Evolutionary conservation across 768 basidiomycete species (phyloP).

Genomic region (Leccinum ochraceum): DNA sequence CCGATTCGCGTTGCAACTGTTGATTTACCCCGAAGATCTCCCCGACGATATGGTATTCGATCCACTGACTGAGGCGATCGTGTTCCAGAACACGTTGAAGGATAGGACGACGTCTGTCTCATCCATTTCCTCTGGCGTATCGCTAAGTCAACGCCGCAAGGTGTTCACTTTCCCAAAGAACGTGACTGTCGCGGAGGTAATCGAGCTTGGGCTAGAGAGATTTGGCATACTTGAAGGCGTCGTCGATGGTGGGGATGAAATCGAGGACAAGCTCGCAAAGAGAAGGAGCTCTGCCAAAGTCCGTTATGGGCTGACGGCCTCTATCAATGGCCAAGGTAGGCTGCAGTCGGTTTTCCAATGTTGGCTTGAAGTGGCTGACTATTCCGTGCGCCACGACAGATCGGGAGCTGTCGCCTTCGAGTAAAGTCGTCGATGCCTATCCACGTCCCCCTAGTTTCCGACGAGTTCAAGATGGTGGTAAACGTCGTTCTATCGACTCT

Average conservation of each 20-base stretch:
- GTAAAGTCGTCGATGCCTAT: too few species aligned
- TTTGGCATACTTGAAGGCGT: slow-evolving; percentile 96
- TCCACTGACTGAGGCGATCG: slow-evolving; percentile 87
- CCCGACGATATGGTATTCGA: slow-evolving; percentile 97
- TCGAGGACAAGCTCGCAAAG: slow-evolving; percentile 90
- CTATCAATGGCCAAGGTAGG: too few species aligned
- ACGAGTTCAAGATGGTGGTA: too few species aligned
- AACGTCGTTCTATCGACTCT: too few species aligned
- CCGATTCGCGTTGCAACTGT: slow-evolving; percentile 82
- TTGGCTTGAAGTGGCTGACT: too few species aligned
- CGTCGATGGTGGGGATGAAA: slow-evolving; percentile 96
- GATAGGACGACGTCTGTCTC: slow-evolving; percentile 48
- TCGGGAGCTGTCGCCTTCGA: too few species aligned
- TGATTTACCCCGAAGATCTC: slow-evolving; percentile 87
- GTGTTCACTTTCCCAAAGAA: slow-evolving; percentile 93
- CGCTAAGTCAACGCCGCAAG: slow-evolving; percentile 67
- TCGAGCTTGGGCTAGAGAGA: slow-evolving; percentile 87
- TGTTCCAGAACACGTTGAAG: slow-evolving; percentile 73
- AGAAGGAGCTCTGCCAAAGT: slow-evolving; percentile 66
- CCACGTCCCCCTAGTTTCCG: too few species aligned
- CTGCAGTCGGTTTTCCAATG: too few species aligned
- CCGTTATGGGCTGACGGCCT: too few species aligned
- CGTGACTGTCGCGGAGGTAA: slow-evolving; percentile 93
- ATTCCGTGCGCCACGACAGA: too few species aligned
- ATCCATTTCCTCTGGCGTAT: slow-evolving; percentile 52